Base-by-base conservation (phyloP, 768 basidiomycete species). In the Leccinum truebloodii region DNA sequence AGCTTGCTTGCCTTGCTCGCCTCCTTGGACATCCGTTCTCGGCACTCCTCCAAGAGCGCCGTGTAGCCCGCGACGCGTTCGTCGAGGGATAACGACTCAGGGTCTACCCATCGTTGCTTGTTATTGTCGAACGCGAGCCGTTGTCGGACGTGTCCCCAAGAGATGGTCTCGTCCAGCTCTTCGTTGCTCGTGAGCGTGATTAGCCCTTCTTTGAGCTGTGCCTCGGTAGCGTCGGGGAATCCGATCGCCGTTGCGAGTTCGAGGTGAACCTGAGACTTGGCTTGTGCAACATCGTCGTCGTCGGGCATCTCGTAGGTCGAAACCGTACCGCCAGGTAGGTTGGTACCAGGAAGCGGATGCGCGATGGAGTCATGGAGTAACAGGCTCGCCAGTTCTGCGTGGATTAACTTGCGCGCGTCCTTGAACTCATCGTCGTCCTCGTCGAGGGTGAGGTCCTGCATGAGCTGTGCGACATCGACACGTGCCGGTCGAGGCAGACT, bases 331-430 rank as follows among this genome's bases (percentile, higher is more conserved):
- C 94, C 93, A 6, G 94, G 83, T 37, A 83, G 80, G 24, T 83
- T 82, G 10, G 94, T 95, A 3, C 97, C 97, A 10, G 95, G 93
- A 14, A 98, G 76, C 4, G 96, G 95, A 74, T 95, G 80, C 0
- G 85, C 82, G 58, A 98, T 85, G 6, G 94, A 83, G 73, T 99
- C 97, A 70, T 98, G 95, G 57, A 86, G 83, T 60, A 98, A 77
- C 50, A 99, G 81, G 44, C 80, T 78, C 4, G 84, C 88, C 52
- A 98, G 80, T 70, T 98, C 97, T 20, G 77, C 71, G 67, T 94
- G 83, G 67, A 99, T 81, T 34, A 95, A 76, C 59, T 76, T 81
- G 62, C 85, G 82, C 1, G 86, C 90, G 7, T 78, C 75, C 0
- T 73, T 71, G 24, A 82, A 70, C 39, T 79, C 78, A n/a, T 77